Evolutionary conservation across 305 asterid genomes (phyloP).

Genomic region (Salvia sclarea): DNA sequence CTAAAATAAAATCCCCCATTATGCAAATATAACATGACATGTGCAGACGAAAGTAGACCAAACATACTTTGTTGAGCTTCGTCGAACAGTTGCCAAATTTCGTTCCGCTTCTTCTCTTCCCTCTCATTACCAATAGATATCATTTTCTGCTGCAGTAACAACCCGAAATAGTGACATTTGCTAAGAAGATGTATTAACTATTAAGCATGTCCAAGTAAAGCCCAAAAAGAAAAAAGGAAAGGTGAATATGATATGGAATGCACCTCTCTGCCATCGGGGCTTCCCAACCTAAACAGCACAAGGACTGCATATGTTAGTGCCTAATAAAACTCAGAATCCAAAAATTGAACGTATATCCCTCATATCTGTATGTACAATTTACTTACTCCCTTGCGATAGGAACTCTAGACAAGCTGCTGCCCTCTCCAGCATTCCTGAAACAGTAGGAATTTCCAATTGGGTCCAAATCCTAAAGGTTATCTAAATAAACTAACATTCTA

Average conservation of each 20-base stretch:
- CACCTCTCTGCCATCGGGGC: constrained; percentile 38
- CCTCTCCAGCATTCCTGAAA: constrained; percentile 41
- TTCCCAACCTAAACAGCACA: constrained; percentile 44
- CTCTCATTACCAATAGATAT: constrained; percentile 34
- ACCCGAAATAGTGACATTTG: constrained; percentile 3
- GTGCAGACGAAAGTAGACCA: constrained; percentile 23
- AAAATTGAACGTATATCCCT: background rate
- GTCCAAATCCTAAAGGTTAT: constrained; percentile 12
- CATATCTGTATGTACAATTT: constrained; percentile 4
- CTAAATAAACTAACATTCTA: background rate
- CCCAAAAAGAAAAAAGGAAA: background rate
- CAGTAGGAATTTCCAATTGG: constrained; percentile 8
- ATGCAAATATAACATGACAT: constrained; percentile 6
- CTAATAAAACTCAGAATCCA: constrained; percentile 15
- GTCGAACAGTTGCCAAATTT: constrained; percentile 65
- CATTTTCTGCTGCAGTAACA: constrained; percentile 40
- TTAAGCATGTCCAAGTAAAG: background rate
- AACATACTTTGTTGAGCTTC: constrained; percentile 76
- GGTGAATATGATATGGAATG: constrained; percentile 41
- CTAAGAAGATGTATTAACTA: constrained; percentile 16
- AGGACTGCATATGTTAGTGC: constrained; percentile 23
- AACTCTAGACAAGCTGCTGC: constrained; percentile 38
- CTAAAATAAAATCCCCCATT: constrained; percentile 2
- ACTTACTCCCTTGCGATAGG: constrained; percentile 42
- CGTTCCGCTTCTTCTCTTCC: constrained; percentile 50